These are phyloP conservation scores for Botrytis pseudocinerea DNA, from an alignment of 2,329 filamentous ascomycete genomes.

Conservation along the genomic window DNA sequence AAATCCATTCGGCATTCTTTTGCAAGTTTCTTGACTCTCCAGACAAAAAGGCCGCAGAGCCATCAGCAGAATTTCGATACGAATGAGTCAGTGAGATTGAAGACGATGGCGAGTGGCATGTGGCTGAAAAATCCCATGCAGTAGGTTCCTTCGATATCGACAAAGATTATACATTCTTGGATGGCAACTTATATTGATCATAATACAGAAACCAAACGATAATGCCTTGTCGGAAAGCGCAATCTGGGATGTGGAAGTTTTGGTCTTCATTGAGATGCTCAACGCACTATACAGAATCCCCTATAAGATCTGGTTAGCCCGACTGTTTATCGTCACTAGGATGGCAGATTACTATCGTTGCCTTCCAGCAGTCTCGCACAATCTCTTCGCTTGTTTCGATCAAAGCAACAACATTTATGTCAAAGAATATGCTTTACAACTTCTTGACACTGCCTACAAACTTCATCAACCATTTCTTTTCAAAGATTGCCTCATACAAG, in stretches of 20 bases:
- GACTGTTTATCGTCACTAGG: too few species aligned
- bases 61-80: slow-evolving; percentile 16
- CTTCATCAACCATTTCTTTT: too few species aligned
- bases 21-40: slow-evolving; percentile 4
- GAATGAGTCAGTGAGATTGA: slow-evolving; percentile 29
- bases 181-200: background rate
- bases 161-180: background rate
- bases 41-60: background rate
- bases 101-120: slow-evolving; percentile 26
- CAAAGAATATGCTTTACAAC: too few species aligned
- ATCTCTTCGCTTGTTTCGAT: too few species aligned
- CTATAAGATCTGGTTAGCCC: too few species aligned
- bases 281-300: too few species aligned
- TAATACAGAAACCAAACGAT: background rate
- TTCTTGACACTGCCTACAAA: too few species aligned
- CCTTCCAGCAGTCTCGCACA: too few species aligned
- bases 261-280: too few species aligned
- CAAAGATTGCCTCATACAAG: too few species aligned
- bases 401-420: too few species aligned
- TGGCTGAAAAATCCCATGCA: slow-evolving; percentile 19
- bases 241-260: background rate
- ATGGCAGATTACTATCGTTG: too few species aligned
- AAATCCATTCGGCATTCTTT: background rate
- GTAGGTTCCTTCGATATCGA: background rate
- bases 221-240: background rate